Evolutionary conservation across 768 basidiomycete species (phyloP).

Genomic region (Lactarius vividus): DNA sequence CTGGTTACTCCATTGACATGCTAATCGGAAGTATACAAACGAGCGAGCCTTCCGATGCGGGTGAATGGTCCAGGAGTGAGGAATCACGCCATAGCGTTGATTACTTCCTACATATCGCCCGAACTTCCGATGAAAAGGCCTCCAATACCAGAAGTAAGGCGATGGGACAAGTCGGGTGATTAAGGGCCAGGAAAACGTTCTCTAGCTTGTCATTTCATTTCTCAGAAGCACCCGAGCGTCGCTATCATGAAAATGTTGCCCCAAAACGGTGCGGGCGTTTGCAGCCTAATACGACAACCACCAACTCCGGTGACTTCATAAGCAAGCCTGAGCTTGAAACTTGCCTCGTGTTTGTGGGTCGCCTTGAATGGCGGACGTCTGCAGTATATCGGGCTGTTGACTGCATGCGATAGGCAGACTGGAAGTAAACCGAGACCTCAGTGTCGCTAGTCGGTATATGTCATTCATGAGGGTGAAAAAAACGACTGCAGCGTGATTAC

Average conservation of each 20-base stretch:
- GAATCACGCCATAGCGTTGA: conserved; percentile 2
- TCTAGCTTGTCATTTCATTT: neutral
- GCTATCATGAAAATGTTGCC: neutral
- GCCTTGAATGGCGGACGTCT: conserved; percentile 59
- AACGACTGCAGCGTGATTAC: neutral
- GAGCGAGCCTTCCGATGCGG: neutral
- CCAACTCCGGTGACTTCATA: neutral
- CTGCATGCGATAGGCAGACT: conserved; percentile 31
- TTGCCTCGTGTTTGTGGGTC: conserved; percentile 63
- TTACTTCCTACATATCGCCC: neutral
- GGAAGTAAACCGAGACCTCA: neutral
- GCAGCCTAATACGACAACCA: conserved; percentile 46
- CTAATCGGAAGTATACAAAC: neutral
- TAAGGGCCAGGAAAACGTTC: neutral
- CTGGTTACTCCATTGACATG: neutral
- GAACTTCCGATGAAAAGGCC: neutral
- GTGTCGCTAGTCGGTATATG: neutral
- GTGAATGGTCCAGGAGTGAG: neutral
- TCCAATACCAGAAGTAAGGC: neutral
- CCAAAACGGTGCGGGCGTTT: neutral
- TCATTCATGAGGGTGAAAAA: neutral
- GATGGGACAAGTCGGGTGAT: neutral
- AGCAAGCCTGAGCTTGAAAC: conserved; percentile 30
- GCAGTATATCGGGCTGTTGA: conserved; percentile 51
- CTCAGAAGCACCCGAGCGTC: neutral